Evolutionary conservation across 768 basidiomycete genomes (phyloP).

Genomic region (Hygrophoropsis aurantiaca): DNA sequence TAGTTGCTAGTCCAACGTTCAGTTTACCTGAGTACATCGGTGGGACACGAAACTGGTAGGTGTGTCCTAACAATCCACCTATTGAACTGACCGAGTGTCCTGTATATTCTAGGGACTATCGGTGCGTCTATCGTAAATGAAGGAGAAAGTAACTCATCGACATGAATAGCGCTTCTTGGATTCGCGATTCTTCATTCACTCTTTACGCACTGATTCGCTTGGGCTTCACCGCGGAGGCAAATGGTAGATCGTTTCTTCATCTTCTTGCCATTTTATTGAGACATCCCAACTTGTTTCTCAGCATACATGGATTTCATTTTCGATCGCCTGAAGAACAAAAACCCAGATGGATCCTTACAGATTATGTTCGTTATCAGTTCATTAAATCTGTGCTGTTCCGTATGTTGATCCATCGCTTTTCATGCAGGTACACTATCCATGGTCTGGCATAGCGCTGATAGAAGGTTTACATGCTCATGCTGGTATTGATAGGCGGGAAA

Average conservation of each 20-base stretch:
- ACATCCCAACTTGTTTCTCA: slow-evolving; percentile 22
- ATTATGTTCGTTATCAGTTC: slow-evolving; percentile 67
- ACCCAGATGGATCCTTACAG: slow-evolving; percentile 88
- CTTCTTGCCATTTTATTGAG: background rate
- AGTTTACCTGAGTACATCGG: slow-evolving; percentile 91
- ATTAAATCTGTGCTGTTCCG: background rate
- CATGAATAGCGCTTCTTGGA: slow-evolving; percentile 69
- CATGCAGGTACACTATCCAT: slow-evolving; percentile 80
- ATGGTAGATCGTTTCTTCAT: slow-evolving; percentile 49
- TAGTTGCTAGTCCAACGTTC: slow-evolving; percentile 95
- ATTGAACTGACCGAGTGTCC: too few species aligned
- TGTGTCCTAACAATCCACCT: slow-evolving; percentile 2
- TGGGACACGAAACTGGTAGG: slow-evolving; percentile 83
- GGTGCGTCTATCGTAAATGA: slow-evolving; percentile 31
- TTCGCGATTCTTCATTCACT: slow-evolving; percentile 95
- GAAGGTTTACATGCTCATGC: background rate
- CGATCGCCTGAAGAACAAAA: slow-evolving; percentile 76
- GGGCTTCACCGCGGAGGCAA: slow-evolving; percentile 92
- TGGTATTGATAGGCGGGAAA: slow-evolving; percentile 57
- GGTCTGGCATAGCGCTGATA: slow-evolving; percentile 40
- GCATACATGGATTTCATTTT: slow-evolving; percentile 93
- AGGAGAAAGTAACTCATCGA: background rate
- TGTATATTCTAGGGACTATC: slow-evolving; percentile 55
- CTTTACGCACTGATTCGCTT: slow-evolving; percentile 92
- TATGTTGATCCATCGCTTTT: background rate